phyloP scores from a whole-genome alignment of 2,329 filamentous ascomycete species.

The Ilyonectria robusta region DNA sequence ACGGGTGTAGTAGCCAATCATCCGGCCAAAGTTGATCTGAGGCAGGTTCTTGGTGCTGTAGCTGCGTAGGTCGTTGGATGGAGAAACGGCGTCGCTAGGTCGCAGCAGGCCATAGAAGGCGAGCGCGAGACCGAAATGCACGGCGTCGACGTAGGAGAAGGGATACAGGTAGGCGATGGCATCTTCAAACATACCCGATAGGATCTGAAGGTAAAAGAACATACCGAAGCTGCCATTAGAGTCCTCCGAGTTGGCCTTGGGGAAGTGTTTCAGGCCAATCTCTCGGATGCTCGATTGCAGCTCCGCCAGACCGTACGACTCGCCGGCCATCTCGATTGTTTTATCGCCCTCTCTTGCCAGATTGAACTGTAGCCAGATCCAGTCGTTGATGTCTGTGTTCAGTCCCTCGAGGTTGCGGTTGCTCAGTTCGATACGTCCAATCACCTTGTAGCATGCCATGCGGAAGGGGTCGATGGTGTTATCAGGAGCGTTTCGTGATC shows the following conservation, averaged over 20 bases:
- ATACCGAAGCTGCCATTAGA: conserved; percentile 84
- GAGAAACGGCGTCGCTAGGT: conserved; percentile 83
- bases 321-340: conserved; percentile 74
- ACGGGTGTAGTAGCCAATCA: conserved; percentile 94
- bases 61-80: conserved; percentile 78
- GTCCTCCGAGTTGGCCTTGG: conserved; percentile 83
- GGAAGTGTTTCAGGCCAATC: conserved; percentile 92
- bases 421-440: conserved; percentile 82
- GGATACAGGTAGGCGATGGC: conserved; percentile 92
- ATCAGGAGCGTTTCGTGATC: conserved; percentile 85
- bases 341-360: conserved; percentile 76
- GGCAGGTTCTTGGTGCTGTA: conserved; percentile 78
- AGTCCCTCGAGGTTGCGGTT: conserved; percentile 75
- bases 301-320: conserved; percentile 75
- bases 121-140: conserved; percentile 93
- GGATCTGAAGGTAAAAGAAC: conserved; percentile 92
- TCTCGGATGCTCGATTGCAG: conserved; percentile 87
- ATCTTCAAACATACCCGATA: conserved; percentile 94
- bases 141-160: conserved; percentile 92
- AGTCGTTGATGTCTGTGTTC: conserved; percentile 77
- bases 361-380: conserved; percentile 81
- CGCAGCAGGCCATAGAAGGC: conserved; percentile 91
- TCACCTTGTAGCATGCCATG: conserved; percentile 97
- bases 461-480: conserved; percentile 94
- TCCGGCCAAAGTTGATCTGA: conserved; percentile 94